Evolutionary conservation across 495 filamentous ascomycete species (phyloP).

Genomic region (Podospora pseudopauciseta): DNA sequence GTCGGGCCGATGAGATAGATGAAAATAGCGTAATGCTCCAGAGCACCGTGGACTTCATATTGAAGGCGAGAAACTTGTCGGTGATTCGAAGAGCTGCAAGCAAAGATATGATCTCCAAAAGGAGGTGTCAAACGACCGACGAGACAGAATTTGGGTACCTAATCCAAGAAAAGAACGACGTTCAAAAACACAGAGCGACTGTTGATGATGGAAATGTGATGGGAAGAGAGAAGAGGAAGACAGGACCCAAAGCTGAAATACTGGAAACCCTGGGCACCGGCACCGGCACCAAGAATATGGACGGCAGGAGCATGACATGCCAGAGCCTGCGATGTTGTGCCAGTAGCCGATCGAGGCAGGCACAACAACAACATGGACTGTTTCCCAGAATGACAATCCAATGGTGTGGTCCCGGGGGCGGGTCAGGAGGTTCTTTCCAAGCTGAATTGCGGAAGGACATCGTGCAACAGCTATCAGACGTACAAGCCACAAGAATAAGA

Average conservation of each 20-base stretch:
- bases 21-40: conserved; percentile 24
- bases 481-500: neutral
- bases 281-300: neutral
- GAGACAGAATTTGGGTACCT: conserved; percentile 25
- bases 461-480: neutral
- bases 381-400: neutral
- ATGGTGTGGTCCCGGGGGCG: neutral
- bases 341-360: neutral
- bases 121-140: conserved; percentile 25
- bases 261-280: neutral
- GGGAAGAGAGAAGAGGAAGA: conserved; percentile 2
- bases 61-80: conserved; percentile 11
- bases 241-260: neutral
- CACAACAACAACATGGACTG: neutral
- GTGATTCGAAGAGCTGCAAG: conserved; percentile 19
- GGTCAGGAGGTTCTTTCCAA: neutral
- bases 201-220: conserved; percentile 21
- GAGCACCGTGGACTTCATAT: conserved; percentile 24
- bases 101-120: conserved; percentile 30
- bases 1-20: conserved; percentile 13
- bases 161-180: conserved; percentile 30
- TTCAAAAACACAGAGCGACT: conserved; percentile 23
- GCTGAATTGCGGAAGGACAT: neutral
- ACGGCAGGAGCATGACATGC: neutral
- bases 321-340: neutral